phyloP scores from a whole-genome alignment of 768 basidiomycete species.

The Pisolithus orientalis region DNA sequence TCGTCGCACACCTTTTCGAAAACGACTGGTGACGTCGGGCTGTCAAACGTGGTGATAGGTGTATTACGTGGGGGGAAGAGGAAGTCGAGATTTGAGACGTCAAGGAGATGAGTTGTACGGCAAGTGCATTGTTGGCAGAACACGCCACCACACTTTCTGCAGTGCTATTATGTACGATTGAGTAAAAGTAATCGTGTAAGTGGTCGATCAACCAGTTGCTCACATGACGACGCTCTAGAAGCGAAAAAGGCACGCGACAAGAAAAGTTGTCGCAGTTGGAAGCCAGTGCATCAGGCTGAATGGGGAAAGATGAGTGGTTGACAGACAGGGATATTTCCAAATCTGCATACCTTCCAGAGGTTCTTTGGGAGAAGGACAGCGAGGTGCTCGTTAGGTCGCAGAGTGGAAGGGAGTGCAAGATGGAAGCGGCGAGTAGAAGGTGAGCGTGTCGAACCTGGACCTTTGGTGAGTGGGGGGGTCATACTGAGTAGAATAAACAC shows the following conservation, averaged over 20 bases:
- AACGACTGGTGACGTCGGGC: conserved; percentile 53
- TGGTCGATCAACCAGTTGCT: conserved; percentile 21
- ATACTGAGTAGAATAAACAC: neutral
- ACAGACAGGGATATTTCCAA: conserved; percentile 1
- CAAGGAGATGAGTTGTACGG: conserved; percentile 57
- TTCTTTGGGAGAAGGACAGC: conserved; percentile 64
- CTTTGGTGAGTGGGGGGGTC: neutral
- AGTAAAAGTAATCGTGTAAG: conserved; percentile 8
- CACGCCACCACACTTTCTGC: conserved; percentile 78
- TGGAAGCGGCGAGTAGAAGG: conserved; percentile 11
- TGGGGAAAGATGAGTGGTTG: conserved; percentile 12
- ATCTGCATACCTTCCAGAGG: conserved; percentile 63
- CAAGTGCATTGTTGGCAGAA: conserved; percentile 63
- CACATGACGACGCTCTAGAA: conserved; percentile 73
- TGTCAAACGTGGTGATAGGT: conserved; percentile 52
- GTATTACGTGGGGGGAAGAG: conserved; percentile 63
- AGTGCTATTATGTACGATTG: conserved; percentile 47
- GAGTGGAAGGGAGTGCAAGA: conserved; percentile 11
- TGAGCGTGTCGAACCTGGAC: conserved; percentile 19
- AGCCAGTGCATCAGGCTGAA: conserved; percentile 57
- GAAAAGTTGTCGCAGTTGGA: conserved; percentile 66
- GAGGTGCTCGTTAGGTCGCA: conserved; percentile 59
- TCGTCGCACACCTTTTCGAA: conserved; percentile 68
- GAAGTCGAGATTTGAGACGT: conserved; percentile 66
- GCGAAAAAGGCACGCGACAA: conserved; percentile 57